phyloP scores from a whole-genome alignment of 1,139 yeast species.

The Geotrichum citri-aurantii region DNA sequence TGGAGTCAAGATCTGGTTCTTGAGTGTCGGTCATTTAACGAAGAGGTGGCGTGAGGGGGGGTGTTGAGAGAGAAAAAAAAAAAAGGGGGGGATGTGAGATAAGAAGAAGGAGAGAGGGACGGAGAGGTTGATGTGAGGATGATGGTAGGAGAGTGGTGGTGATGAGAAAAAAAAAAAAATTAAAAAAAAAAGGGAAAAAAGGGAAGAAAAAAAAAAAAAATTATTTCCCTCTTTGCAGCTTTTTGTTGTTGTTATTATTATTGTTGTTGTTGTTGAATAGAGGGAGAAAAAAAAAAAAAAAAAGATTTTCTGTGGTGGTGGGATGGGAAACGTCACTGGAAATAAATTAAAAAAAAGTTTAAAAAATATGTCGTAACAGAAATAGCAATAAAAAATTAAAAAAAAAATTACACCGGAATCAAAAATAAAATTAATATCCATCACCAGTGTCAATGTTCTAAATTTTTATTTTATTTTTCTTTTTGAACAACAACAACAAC shows the following conservation, averaged over 20 bases:
- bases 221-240: background rate
- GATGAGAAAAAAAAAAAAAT: conserved; percentile 1
- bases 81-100: background rate
- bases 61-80: background rate
- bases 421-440: too few relatives aligned
- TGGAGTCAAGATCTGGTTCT: conserved; percentile 95
- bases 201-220: conserved; percentile 1
- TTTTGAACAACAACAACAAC: too few relatives aligned
- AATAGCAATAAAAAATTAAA: too few relatives aligned
- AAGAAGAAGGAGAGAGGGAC: background rate
- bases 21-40: conserved; percentile 51
- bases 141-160: conserved; percentile 4
- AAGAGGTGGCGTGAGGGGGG: background rate
- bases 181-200: conserved; percentile 1
- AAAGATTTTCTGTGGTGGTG: too few relatives aligned
- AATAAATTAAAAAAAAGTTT: background rate
- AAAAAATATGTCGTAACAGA: background rate
- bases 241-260: background rate
- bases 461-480: too few relatives aligned
- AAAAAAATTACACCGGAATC: too few relatives aligned
- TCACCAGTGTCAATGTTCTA: too few relatives aligned
- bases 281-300: too few relatives aligned
- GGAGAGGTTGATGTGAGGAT: background rate
- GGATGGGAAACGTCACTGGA: background rate
- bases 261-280: background rate